Base-by-base conservation (phyloP, 495 filamentous ascomycete species). In the Penicillium argentinense region DNA sequence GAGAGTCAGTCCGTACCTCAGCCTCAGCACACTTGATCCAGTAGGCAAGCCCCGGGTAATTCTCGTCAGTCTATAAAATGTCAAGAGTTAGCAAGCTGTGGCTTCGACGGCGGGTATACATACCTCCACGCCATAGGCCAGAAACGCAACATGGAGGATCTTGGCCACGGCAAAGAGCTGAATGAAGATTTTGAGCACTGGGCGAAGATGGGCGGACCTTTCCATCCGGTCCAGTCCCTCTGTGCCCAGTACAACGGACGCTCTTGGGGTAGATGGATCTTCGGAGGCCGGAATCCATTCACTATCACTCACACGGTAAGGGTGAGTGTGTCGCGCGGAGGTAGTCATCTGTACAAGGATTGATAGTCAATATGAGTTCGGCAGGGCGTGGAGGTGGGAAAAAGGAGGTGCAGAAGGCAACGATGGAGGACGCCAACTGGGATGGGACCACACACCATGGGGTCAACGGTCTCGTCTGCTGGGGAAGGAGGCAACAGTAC, bases 151-250 rank as follows among this genome's bases (percentile, higher is more conserved):
- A 19, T 66, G 47, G 14, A 67, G 19, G 11, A 75, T 46, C 43
- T 75, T 75, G 14, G 67, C 60, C 39, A 67, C 40, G 6, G 63
- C 53, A 40, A 72, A 75, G 6, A 75, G 51, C 29, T 57, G 63
- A 19, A 27, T 11, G 27, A 63, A 66, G 3, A 72, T 58, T 3
- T 42, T 45, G 37, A 69, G 28, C 1, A 67, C 62, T 12, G 38
- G 55, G 1, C 44, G 32, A 8, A 62, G 33, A 33, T 61, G 63
- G 14, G 47, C 55, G 2, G 45, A 23, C 0, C 45, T 22, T n/a
- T 62, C 47, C 7, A 55, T 45, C 13, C 49, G 36, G 12, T 43
- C 40, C 21, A 57, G 9, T 9, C 55, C 45, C 5, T 65, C 56
- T 33, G 66, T 36, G 8, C 42, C 33, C 34, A 59, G 39, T 12